Conservation (phyloP, 2,329 filamentous ascomycete species). For the Colletotrichum endophyticum region DNA sequence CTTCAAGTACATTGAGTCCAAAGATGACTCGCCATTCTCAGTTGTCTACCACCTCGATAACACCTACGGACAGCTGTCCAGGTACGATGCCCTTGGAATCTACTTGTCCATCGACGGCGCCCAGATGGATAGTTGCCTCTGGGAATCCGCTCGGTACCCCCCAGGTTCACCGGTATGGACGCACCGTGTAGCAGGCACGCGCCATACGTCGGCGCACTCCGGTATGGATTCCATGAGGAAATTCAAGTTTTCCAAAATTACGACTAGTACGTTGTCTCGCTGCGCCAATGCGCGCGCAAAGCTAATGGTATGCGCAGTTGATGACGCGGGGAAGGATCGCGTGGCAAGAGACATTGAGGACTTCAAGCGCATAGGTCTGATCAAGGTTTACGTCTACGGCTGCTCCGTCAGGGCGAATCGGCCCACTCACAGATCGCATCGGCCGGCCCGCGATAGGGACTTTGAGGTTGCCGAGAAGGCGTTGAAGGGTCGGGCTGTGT, state of each 20-base stretch:
- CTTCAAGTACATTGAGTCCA: constrained; percentile 25
- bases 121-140: not conserved
- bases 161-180: not conserved
- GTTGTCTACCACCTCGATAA: constrained; percentile 17
- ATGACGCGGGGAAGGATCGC: not conserved
- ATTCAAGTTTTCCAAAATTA: constrained; percentile 23
- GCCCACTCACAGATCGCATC: not conserved
- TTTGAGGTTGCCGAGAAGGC: constrained; percentile 19
- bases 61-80: constrained; percentile 7
- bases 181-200: not conserved
- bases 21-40: constrained; percentile 21
- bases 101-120: constrained; percentile 23
- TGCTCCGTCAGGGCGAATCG: not conserved
- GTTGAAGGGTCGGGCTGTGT: constrained; percentile 21
- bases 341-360: not conserved
- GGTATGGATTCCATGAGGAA: constrained; percentile 4
- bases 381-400: constrained; percentile 22
- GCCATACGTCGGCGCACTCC: not conserved
- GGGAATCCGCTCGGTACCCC: not conserved
- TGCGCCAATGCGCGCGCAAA: not conserved
- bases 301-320: constrained; percentile 13
- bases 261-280: constrained; percentile 13
- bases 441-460: not conserved
- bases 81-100: constrained; percentile 17
- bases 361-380: constrained; percentile 22